Conservation (phyloP, 805 yeast genomes). For the Peterozyma toletana region DNA sequence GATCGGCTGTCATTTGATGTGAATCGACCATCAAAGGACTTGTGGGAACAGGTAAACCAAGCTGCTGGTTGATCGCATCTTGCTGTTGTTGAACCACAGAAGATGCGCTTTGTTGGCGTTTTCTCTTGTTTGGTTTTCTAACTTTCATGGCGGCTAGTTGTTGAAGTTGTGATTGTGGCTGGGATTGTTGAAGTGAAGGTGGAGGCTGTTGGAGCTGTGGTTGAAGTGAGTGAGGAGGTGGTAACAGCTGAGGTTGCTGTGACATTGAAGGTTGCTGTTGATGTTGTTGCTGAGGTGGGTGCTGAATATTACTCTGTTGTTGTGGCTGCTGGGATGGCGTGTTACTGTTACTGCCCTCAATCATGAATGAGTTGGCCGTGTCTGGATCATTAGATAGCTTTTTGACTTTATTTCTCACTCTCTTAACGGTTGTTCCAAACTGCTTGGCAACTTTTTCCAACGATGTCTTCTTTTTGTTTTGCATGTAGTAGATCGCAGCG, state of each 20-base stretch:
- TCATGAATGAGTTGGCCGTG: conserved; percentile 6
- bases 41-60: too few relatives aligned
- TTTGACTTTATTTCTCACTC: conserved; percentile 8
- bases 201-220: conserved; percentile 3
- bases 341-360: conserved; percentile 4
- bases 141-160: too few relatives aligned
- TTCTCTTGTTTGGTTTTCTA: too few relatives aligned
- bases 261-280: conserved; percentile 5
- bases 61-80: too few relatives aligned
- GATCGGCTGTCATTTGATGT: too few relatives aligned
- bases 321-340: conserved; percentile 3
- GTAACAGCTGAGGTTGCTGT: conserved; percentile 6
- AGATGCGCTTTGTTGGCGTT: too few relatives aligned
- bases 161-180: too few relatives aligned
- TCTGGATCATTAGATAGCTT: conserved; percentile 7
- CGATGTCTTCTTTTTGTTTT: conserved; percentile 7
- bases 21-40: too few relatives aligned
- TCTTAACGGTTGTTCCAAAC: conserved; percentile 8
- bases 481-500: conserved; percentile 8
- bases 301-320: background rate
- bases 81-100: too few relatives aligned
- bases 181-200: too few relatives aligned
- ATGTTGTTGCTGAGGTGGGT: conserved; percentile 2
- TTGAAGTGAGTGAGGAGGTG: conserved; percentile 5
- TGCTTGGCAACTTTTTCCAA: conserved; percentile 10